Base-by-base conservation (phyloP, 1,139 yeast species). In the Geotrichum restrictum region DNA sequence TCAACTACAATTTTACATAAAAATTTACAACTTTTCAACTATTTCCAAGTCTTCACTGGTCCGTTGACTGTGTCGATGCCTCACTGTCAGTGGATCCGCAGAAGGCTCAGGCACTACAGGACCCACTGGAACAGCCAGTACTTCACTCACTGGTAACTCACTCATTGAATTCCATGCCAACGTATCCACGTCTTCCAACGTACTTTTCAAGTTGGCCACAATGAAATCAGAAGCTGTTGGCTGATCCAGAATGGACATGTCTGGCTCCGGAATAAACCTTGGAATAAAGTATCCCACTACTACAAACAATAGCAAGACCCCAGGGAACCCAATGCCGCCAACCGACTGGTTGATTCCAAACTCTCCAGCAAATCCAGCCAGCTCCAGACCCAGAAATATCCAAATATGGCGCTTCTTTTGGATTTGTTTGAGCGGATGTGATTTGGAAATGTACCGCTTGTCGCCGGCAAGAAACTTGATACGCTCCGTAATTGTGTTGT, bases 321-420 rank as follows among this genome's bases (percentile, higher is more conserved):
- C 86, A 0, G 98, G 98, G 64, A 93, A 93, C 1, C 96, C 98
- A 37, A 93, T 89, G 0, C 98, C 98, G 0, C 93, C 98, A 56
- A 77, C 81, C 0, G 96, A 87, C 64, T 85, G 80, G 0, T 95
- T 86, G 37, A 93, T 89, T 0, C 83, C 95, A 60, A 88, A 85
- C 64, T 93, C 98, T 0, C 79, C 84, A 3, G 49, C 54, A 48
- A 83, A 85, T 0, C 94, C 94, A 21, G 82, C 59, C 3, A 85
- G 65, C 58, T 87, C 83, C 16, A 88, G 69, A 0, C 67, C 54
- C 1, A 85, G 69, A 62, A 85, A 91, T 0, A 81, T 57, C 55
- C 74, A 69, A 37, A 85, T 73, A 68, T 78, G 74, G 7, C 29
- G 5, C 37, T 70, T 60, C 36, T 55, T 57, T 13, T 60, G 59